Evolutionary conservation across 306 rosid genomes (phyloP).

Genomic region (Sphenostylis stenocarpa): DNA sequence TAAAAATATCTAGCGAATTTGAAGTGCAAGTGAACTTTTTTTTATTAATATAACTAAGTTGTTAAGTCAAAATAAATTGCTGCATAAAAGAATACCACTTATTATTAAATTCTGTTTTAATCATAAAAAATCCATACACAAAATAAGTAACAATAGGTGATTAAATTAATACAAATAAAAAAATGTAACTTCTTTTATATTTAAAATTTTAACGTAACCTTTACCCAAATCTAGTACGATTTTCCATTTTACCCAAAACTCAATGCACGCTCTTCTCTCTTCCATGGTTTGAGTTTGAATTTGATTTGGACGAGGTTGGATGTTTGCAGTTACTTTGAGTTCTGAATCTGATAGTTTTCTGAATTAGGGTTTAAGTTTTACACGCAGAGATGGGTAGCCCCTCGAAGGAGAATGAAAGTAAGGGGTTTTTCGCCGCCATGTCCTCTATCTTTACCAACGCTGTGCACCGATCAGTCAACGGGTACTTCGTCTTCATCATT

Average conservation of each 20-base stretch:
- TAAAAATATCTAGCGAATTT: too few species aligned
- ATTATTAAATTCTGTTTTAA: too few species aligned
- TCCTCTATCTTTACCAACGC: conserved; percentile 71
- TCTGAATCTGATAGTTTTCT: not conserved
- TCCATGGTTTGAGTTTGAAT: not conserved
- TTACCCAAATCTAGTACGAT: too few species aligned
- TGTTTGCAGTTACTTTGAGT: not conserved
- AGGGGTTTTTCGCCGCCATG: conserved; percentile 76
- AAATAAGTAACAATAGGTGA: too few species aligned
- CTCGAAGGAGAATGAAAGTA: conserved; percentile 46
- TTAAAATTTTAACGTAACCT: too few species aligned
- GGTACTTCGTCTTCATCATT: conserved; percentile 48
- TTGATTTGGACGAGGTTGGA: conserved; percentile 17
- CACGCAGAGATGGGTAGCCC: conserved; percentile 59
- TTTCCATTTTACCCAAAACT: not conserved
- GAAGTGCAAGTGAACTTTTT: too few species aligned
- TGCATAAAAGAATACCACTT: too few species aligned
- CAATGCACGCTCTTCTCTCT: not conserved
- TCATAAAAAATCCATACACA: too few species aligned
- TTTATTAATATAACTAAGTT: too few species aligned
- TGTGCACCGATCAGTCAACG: conserved; percentile 91
- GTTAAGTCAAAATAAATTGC: too few species aligned
- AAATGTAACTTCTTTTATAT: too few species aligned
- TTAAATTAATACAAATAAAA: too few species aligned
- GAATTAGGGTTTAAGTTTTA: conserved; percentile 47